Conservation (phyloP, 208 protist species). For the Zelonia costaricensis region DNA sequence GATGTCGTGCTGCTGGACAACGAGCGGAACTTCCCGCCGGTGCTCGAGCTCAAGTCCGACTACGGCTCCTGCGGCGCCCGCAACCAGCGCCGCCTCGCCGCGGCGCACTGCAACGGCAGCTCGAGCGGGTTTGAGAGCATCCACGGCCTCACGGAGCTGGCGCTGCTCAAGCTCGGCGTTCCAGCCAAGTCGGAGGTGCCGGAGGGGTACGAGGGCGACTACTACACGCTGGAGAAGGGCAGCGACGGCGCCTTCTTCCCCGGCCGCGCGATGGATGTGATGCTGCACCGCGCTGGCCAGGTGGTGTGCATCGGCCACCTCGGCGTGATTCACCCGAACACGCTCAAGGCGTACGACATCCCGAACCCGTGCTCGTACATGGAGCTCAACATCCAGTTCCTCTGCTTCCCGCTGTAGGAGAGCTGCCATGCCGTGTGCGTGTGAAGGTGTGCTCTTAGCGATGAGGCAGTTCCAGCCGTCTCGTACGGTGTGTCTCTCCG, state of each 20-base stretch:
- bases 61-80: slow-evolving; percentile 84
- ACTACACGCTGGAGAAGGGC: slow-evolving; percentile 59
- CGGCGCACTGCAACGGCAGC: slow-evolving; percentile 80
- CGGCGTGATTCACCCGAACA: slow-evolving; percentile 90
- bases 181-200: slow-evolving; percentile 25
- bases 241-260: slow-evolving; percentile 91
- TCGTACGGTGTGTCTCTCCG: too few species aligned
- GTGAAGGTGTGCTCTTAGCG: too few species aligned
- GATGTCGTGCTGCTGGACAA: slow-evolving; percentile 96
- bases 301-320: slow-evolving; percentile 69
- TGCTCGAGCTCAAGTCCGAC: slow-evolving; percentile 55
- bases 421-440: background rate
- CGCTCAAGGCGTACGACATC: slow-evolving; percentile 94
- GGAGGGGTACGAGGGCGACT: slow-evolving; percentile 31
- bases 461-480: too few species aligned
- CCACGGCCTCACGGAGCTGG: slow-evolving; percentile 69
- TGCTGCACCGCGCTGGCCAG: slow-evolving; percentile 67
- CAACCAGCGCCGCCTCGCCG: slow-evolving; percentile 90
- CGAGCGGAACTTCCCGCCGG: slow-evolving; percentile 78
- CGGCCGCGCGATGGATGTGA: slow-evolving; percentile 86
- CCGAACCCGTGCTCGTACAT: slow-evolving; percentile 91
- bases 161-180: slow-evolving; percentile 78
- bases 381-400: slow-evolving; percentile 93
- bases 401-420: slow-evolving; percentile 33
- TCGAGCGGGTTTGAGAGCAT: slow-evolving; percentile 84